These are phyloP conservation scores for Stagonosporopsis rhizophila DNA, from an alignment of 2,329 filamentous ascomycete species.

Conservation along the genomic window DNA sequence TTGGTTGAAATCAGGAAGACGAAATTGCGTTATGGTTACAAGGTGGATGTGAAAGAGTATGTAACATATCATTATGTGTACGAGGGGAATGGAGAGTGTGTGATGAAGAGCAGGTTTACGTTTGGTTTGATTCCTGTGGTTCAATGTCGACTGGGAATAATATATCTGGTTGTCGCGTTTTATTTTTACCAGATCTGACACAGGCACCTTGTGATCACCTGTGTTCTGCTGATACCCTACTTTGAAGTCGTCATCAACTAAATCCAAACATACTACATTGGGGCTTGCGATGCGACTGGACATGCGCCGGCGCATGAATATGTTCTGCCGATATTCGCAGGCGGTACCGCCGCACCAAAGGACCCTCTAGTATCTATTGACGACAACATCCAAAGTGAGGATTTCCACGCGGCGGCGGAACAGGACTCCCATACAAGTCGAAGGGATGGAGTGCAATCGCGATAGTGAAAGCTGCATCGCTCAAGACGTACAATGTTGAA, in stretches of 20 bases:
- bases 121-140: not conserved
- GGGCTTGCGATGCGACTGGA: not conserved
- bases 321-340: too few relatives aligned
- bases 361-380: too few relatives aligned
- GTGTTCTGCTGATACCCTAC: not conserved
- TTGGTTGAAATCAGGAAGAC: not conserved
- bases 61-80: conserved; percentile 7
- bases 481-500: not conserved
- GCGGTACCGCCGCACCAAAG: too few relatives aligned
- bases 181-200: not conserved
- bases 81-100: not conserved
- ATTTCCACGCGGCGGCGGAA: not conserved
- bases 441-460: not conserved
- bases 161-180: not conserved
- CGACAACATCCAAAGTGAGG: too few relatives aligned
- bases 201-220: not conserved
- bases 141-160: not conserved
- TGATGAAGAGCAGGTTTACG: not conserved
- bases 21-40: not conserved
- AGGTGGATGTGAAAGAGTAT: not conserved
- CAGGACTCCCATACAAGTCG: not conserved
- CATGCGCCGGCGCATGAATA: too few relatives aligned
- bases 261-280: too few relatives aligned
- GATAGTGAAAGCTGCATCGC: not conserved
- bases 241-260: not conserved